Evolutionary conservation across 2,329 filamentous ascomycete genomes (phyloP).

Genomic region (Fusarium pininemorale): DNA sequence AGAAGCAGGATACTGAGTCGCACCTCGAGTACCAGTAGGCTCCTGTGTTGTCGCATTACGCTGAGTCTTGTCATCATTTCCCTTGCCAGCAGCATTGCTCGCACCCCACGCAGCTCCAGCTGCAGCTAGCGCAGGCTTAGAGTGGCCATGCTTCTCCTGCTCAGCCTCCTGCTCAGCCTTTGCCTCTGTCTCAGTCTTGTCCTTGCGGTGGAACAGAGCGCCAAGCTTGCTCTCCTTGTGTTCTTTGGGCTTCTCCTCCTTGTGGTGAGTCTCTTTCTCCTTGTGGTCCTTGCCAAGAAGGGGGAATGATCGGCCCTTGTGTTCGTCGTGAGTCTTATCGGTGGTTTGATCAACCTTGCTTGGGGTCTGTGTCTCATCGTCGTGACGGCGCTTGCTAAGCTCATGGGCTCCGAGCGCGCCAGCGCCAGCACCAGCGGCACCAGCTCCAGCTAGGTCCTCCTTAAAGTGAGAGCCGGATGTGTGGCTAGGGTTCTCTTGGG

Average conservation of each 20-base stretch:
- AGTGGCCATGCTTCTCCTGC: slow-evolving; percentile 2
- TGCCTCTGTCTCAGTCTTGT: neutral
- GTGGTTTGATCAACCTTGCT: neutral
- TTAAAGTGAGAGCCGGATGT: slow-evolving; percentile 9
- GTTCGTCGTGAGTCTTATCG: slow-evolving; percentile 1
- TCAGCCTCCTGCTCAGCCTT: neutral
- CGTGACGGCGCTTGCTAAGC: neutral
- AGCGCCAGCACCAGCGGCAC: neutral
- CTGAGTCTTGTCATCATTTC: slow-evolving; percentile 1
- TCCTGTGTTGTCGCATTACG: neutral
- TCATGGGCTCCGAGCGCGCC: slow-evolving; percentile 12
- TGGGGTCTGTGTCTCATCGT: neutral
- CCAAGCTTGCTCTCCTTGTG: slow-evolving; percentile 8
- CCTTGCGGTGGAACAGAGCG: slow-evolving; percentile 26
- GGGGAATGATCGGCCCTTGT: slow-evolving; percentile 24
- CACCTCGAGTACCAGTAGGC: neutral
- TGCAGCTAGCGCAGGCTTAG: slow-evolving; percentile 25
- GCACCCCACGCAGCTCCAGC: slow-evolving; percentile 20
- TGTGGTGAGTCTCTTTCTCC: neutral
- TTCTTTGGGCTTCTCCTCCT: slow-evolving; percentile 20
- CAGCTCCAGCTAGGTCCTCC: slow-evolving; percentile 7
- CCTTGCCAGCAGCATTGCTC: slow-evolving; percentile 11
- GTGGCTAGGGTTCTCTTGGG: neutral
- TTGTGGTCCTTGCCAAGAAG: slow-evolving; percentile 18
- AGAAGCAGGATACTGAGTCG: slow-evolving; percentile 1